A percentile compares a stretch with the other conserved stretches of the same genome.
These are phyloP conservation scores for Leucocoprinus birnbaumii DNA, from an alignment of 768 basidiomycete species.

Conservation along the genomic window DNA sequence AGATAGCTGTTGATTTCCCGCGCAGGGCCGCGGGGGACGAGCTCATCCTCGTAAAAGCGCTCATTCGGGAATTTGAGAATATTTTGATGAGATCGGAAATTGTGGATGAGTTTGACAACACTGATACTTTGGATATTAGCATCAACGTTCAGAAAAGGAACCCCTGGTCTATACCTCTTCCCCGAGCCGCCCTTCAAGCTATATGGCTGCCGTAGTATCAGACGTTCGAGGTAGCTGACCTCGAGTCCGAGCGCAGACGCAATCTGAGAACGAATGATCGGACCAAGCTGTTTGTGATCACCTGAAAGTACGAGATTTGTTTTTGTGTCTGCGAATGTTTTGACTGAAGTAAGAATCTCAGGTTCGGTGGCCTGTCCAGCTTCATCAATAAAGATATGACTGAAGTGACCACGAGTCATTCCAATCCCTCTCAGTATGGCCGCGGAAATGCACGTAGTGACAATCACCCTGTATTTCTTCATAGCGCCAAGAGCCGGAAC, in stretches of 20 bases:
- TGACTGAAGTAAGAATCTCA: conserved; percentile 59
- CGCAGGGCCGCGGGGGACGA: conserved; percentile 46
- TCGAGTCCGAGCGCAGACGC: conserved; percentile 57
- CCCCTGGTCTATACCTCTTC: conserved; percentile 21
- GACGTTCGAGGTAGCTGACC: conserved; percentile 58
- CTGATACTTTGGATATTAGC: conserved; percentile 34
- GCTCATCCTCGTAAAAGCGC: conserved; percentile 53
- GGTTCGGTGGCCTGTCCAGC: conserved; percentile 74
- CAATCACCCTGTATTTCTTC: conserved; percentile 48
- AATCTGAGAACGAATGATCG: conserved; percentile 57
- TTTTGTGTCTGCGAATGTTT: conserved; percentile 46
- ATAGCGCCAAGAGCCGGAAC: conserved; percentile 34
- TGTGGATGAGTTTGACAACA: conserved; percentile 59
- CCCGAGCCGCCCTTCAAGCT: conserved; percentile 22
- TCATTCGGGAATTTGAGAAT: conserved; percentile 64
- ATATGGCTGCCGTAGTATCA: conserved; percentile 32
- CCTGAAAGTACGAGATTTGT: conserved; percentile 67
- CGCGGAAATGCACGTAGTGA: conserved; percentile 65
- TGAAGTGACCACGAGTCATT: conserved; percentile 58
- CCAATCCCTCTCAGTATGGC: conserved; percentile 55
- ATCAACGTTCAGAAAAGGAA: not conserved
- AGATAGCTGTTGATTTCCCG: conserved; percentile 38
- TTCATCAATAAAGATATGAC: conserved; percentile 70
- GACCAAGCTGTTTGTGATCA: conserved; percentile 71
- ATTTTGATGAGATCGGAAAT: conserved; percentile 60